Evolutionary conservation across 2,329 filamentous ascomycete genomes (phyloP).

Genomic region (Phaeosphaeria sp.): DNA sequence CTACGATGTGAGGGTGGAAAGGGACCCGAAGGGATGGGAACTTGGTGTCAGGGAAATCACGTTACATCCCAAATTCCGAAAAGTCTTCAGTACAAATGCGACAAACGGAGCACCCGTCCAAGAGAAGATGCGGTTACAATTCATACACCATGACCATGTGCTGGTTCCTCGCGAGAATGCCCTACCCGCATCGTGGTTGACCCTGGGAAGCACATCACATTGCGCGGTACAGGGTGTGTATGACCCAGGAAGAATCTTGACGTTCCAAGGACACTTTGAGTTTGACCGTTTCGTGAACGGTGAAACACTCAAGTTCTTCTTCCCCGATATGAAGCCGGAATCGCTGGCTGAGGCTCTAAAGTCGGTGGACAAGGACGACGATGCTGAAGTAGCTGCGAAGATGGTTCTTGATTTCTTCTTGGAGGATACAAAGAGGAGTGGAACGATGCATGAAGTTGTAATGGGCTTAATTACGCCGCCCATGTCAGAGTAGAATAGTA

Average conservation of each 20-base stretch:
- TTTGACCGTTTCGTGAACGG: background rate
- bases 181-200: background rate
- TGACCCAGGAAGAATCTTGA: background rate
- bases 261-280: background rate
- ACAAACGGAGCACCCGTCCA: background rate
- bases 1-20: background rate
- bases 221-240: background rate
- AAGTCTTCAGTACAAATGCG: background rate
- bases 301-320: slow-evolving; percentile 46
- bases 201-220: background rate
- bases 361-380: slow-evolving; percentile 32
- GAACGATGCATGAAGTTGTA: slow-evolving; percentile 3
- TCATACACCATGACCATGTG: background rate
- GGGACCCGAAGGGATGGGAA: background rate
- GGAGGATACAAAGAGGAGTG: slow-evolving; percentile 12
- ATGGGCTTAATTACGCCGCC: slow-evolving; percentile 30
- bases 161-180: background rate
- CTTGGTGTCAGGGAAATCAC: background rate
- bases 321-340: slow-evolving; percentile 29
- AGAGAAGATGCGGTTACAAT: background rate
- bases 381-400: slow-evolving; percentile 35
- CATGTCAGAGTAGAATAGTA: slow-evolving; percentile 3
- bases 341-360: slow-evolving; percentile 26
- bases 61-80: background rate
- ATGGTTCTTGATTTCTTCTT: slow-evolving; percentile 45